Evolutionary conservation across 1,139 yeast genomes (phyloP).

Genomic region (Hyphopichia buzzinii): DNA sequence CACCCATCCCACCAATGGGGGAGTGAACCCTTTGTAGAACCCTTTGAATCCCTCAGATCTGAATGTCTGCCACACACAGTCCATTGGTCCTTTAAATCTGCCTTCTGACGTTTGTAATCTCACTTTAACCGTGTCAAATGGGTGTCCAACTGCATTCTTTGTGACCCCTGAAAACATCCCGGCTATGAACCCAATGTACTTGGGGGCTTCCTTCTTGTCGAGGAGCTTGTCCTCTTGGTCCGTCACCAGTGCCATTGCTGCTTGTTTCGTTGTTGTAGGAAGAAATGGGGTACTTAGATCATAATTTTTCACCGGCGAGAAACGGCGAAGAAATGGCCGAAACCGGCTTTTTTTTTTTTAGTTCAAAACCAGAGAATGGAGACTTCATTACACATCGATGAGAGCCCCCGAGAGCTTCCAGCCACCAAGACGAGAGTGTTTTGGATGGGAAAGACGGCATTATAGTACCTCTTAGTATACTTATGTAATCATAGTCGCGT

Average conservation of each 20-base stretch:
- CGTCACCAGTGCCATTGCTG: slow-evolving; percentile 16
- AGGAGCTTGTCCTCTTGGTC: slow-evolving; percentile 27
- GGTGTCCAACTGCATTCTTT: slow-evolving; percentile 89
- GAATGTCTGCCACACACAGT: slow-evolving; percentile 71
- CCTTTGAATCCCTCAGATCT: slow-evolving; percentile 74
- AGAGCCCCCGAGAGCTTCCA: no score
- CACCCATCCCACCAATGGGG: slow-evolving; percentile 92
- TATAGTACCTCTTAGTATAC: no score
- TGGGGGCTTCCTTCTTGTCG: slow-evolving; percentile 23
- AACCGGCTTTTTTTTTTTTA: no score
- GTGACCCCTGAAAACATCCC: slow-evolving; percentile 86
- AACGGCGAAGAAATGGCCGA: no score
- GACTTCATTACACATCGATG: no score
- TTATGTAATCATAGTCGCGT: no score
- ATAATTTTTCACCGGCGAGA: no score
- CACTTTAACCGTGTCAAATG: slow-evolving; percentile 88
- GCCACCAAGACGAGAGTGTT: no score
- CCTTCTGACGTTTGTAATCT: slow-evolving; percentile 79
- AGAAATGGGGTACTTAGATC: no score
- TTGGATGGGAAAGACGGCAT: no score
- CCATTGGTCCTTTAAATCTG: slow-evolving; percentile 76
- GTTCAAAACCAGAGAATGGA: no score
- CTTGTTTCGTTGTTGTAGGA: no score
- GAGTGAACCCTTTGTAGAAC: slow-evolving; percentile 85
- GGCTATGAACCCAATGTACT: slow-evolving; percentile 77